Evolutionary conservation across 495 filamentous ascomycete species (phyloP), one percentile per base, ranked within the genome.

Genomic region (Aspergillus indologenus): DNA sequence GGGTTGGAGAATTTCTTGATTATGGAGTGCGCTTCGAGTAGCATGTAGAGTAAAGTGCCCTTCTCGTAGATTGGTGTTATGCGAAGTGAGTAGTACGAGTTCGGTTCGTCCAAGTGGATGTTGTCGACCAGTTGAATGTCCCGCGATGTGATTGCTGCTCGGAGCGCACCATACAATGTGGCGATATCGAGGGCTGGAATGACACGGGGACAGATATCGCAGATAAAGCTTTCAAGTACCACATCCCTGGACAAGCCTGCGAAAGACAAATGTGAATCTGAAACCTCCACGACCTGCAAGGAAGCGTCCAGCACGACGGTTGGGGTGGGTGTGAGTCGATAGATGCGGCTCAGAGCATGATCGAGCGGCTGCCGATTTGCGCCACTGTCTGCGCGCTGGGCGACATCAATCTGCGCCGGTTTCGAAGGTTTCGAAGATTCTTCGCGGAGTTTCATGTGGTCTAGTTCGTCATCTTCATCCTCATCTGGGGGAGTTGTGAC

Each of bases 51-150:
- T 31, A 86, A 64, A 9, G 56, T 45, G 7, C 60, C 59, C 19
- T 75, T 62, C 20, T 84, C 74, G 57, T 79, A 84, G 49, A 85
- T 74, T 17, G 83, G 83, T 1, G 80, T 74, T 9, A 83, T 71
- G 18, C 81, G 79, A 2, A 81, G 71, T 3, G 63, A 61, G 62
- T 72, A 80, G 5, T 74, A 65, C 1, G 67, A 46, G 0, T 56
- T 53, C 23, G 34, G 60, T 6, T 68, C 66, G 24, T 64, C 57
- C 24, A 68, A 44, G 17, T 69, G 59, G 19, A 78, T 58, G 9
- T 50, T n/a, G 18, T 73, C 64, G 24, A 76, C 65, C 5, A 64
- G 46, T 60, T 79, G 73, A 15, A 62, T 58, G 12, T 65, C 58
- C 12, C 63, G 66, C 1, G 75, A 69, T 4, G 76, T 63, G 19